A percentile compares a stretch with the other conserved stretches of the same genome.
Evolutionary conservation across 163 green algal genomes (phyloP).

Genomic region (Scenedesmus sp.): DNA sequence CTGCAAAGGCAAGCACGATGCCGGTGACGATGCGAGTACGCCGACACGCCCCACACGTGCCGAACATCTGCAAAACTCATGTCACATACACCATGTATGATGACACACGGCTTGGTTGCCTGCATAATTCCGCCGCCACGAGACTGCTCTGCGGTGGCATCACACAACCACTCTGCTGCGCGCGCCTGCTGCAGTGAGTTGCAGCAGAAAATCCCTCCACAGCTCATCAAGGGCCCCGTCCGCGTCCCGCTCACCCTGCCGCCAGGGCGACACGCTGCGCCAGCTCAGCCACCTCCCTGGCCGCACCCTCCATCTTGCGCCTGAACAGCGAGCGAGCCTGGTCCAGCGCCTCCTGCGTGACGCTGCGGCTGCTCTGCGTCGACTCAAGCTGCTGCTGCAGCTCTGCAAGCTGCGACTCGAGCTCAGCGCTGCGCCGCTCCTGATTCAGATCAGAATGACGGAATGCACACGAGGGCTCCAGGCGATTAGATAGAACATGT

Average conservation of each 20-base stretch:
- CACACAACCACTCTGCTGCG: not conserved
- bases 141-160: not conserved
- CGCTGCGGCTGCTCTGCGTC: slow-evolving; percentile 18
- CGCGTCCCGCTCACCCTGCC: not conserved
- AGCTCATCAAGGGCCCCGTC: no score
- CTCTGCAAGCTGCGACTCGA: slow-evolving; percentile 56
- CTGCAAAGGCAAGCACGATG: no score
- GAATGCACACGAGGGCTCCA: not conserved
- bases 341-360: slow-evolving; percentile 53
- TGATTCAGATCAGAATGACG: slow-evolving; percentile 3
- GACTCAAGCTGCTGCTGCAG: slow-evolving; percentile 54
- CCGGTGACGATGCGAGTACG: no score
- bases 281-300: slow-evolving; percentile 44
- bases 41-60: no score
- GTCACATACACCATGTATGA: no score
- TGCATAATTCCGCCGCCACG: no score
- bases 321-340: slow-evolving; percentile 10
- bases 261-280: slow-evolving; percentile 9
- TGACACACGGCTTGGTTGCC: no score
- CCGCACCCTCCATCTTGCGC: slow-evolving; percentile 8
- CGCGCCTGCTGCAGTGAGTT: not conserved
- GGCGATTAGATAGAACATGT: no score
- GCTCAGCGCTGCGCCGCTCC: slow-evolving; percentile 57
- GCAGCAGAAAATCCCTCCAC: not conserved
- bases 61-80: no score